A percentile compares a stretch with the other conserved stretches of the same genome.
Evolutionary conservation across 164 flowering plant species (phyloP).

Genomic region (Vitis amurensis): DNA sequence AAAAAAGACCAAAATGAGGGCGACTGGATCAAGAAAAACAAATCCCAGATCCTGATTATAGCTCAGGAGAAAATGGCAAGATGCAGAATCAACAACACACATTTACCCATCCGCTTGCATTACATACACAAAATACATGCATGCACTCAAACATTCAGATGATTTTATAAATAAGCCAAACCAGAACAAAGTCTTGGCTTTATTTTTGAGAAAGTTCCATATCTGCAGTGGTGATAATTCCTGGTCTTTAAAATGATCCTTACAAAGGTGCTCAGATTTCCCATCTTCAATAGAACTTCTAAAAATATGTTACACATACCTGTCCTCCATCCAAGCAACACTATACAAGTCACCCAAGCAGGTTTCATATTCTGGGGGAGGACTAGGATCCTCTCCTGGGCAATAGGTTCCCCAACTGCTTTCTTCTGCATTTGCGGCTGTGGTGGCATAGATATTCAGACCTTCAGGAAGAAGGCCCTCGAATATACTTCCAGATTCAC

Average conservation of each 20-base stretch:
- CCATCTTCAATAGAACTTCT: not conserved
- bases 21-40: not conserved
- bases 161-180: too few species aligned
- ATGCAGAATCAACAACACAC: not conserved
- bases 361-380: slow-evolving; percentile 81
- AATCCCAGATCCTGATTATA: not conserved
- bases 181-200: too few species aligned
- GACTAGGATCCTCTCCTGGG: slow-evolving; percentile 65
- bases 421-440: slow-evolving; percentile 85
- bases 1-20: not conserved
- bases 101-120: too few species aligned
- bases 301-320: slow-evolving; percentile 31
- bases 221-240: too few species aligned
- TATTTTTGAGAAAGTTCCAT: too few species aligned
- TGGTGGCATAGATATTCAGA: slow-evolving; percentile 84
- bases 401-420: slow-evolving; percentile 94
- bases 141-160: too few species aligned
- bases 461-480: slow-evolving; percentile 85
- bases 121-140: too few species aligned
- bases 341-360: slow-evolving; percentile 93
- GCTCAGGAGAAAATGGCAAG: not conserved
- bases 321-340: slow-evolving; percentile 96
- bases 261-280: not conserved
- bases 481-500: slow-evolving; percentile 95
- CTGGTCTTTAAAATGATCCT: too few species aligned